Base-by-base conservation (phyloP, 1,284 basidiomycete genomes). In the Vanrija humicola region DNA sequence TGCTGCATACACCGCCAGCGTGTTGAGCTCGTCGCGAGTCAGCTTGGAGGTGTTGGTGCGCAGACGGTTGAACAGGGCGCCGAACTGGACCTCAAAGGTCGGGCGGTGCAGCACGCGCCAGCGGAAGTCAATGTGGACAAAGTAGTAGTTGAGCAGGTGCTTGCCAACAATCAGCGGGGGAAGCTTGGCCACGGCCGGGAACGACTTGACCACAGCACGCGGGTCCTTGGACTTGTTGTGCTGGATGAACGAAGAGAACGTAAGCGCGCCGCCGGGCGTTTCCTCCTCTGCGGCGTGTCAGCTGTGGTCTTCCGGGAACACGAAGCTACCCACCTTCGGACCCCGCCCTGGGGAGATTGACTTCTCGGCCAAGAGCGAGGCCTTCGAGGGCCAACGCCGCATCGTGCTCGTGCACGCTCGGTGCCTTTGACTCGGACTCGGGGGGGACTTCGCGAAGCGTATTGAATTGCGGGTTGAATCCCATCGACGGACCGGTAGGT, bases 31-130 rank as follows among this genome's bases (percentile, higher is more conserved):
- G 14, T 62, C 59, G 23, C 59, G 48, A 4, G 47, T 52, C 38
- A 62, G 55, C 12, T 61, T 53, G 46, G 48, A 38, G 9, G 46
- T 48, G 45, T 54, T 46, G 48, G 48, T 38, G 5, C 58, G 38
- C 39, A 61, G 39, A 10, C 59, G 52, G 23, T 45, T 29, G n/a
- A 56, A 62, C 18, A 65, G 58, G 15, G 50, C 56, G 10, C 46
- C 28, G 26, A 55, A 60, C 47, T 62, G 62, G 5, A 46, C 44
- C 23, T 59, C 62, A 25, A 65, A 65, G 1, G 59, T 62, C 12
- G 64, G 62, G 10, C 58, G 56, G 38, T 65, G 64, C 15, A 65
- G 52, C 25, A 60, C 62, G 9, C 62, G 59, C 47, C 59, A 61
- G 21, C 59, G 59, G 21, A 61, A 61, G 50, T 61, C 55, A 47